Percentiles rank a stretch among this genome's conserved stretches.
Evolutionary conservation across 2,329 filamentous ascomycete genomes (phyloP).

Genomic region (Stagonosporopsis chrysanthemi): DNA sequence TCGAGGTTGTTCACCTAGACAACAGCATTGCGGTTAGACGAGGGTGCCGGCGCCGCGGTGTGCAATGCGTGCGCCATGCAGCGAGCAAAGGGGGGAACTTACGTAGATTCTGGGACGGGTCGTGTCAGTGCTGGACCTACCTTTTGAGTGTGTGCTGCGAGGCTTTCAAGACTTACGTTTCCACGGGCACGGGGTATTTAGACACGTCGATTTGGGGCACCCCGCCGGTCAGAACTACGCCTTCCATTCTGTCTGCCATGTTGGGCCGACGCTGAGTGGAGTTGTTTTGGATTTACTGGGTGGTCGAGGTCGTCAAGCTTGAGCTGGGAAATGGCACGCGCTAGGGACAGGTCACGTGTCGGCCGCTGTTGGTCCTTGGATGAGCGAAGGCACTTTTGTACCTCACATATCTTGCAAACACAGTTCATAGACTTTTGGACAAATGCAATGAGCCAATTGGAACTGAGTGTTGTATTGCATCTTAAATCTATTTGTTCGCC

Average conservation of each 20-base stretch:
- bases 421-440: neutral
- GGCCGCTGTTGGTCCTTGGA: neutral
- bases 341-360: slow-evolving; percentile 9
- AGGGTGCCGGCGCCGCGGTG: slow-evolving; percentile 20
- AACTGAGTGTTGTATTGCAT: neutral
- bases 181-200: slow-evolving; percentile 47
- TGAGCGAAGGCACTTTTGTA: neutral
- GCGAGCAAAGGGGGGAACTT: slow-evolving; percentile 22
- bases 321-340: slow-evolving; percentile 7
- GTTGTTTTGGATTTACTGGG: neutral
- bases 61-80: slow-evolving; percentile 29
- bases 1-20: slow-evolving; percentile 80
- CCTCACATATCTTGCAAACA: neutral
- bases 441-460: too few relatives aligned
- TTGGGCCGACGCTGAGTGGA: slow-evolving; percentile 12
- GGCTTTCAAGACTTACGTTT: slow-evolving; percentile 40
- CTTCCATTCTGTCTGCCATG: slow-evolving; percentile 50
- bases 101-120: slow-evolving; percentile 44
- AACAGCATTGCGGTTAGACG: neutral
- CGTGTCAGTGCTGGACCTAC: slow-evolving; percentile 15
- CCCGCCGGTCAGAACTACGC: slow-evolving; percentile 33
- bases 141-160: slow-evolving; percentile 1
- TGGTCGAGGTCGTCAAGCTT: slow-evolving; percentile 1
- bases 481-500: neutral
- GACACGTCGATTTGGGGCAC: slow-evolving; percentile 34